Evolutionary conservation across 1,139 yeast species (phyloP).

Genomic region (Candida sanyaensis): DNA sequence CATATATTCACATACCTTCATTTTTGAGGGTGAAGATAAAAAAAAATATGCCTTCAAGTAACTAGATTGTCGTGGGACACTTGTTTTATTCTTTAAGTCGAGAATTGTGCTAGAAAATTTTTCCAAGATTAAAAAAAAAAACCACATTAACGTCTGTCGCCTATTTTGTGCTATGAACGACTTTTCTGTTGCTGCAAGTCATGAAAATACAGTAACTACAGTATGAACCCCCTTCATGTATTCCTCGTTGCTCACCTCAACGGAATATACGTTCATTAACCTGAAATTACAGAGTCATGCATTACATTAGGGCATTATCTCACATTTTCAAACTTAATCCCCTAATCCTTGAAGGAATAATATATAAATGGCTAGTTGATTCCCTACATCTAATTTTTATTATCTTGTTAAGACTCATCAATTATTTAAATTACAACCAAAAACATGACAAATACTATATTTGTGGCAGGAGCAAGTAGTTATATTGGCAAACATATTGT

Average conservation of each 20-base stretch:
- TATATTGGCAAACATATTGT: conserved; percentile 32
- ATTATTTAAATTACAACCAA: background rate
- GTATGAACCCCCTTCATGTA: no score
- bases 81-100: no score
- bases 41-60: no score
- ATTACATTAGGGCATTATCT: background rate
- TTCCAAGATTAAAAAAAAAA: background rate
- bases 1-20: background rate
- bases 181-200: conserved; percentile 1
- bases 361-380: background rate
- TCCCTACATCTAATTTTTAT: no score
- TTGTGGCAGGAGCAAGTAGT: conserved; percentile 33
- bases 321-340: background rate
- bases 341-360: background rate
- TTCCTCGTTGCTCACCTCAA: background rate
- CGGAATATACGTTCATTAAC: background rate
- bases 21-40: background rate
- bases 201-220: no score
- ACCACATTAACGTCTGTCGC: no score
- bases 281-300: background rate
- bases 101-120: background rate
- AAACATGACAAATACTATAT: conserved; percentile 4
- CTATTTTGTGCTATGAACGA: background rate
- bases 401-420: no score
- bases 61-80: no score